These are phyloP conservation scores for Umbelopsis sp. DNA, from an alignment of 192 early-diverging fungal genomes.

Conservation along the genomic window DNA sequence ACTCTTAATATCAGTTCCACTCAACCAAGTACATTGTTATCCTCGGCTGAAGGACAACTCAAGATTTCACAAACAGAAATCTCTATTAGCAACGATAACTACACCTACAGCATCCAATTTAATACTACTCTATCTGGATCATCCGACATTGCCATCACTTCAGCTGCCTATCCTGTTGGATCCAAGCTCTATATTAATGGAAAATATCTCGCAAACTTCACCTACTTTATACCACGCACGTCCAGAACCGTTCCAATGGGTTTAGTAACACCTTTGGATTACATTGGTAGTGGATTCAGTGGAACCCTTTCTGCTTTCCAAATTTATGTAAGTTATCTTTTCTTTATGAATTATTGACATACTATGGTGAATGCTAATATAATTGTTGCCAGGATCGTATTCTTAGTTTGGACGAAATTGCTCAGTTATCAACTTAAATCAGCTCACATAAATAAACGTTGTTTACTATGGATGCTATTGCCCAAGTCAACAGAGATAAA, in stretches of 20 bases:
- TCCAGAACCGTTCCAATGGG: background rate
- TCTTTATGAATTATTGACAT: background rate
- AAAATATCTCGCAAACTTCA: conserved; percentile 10
- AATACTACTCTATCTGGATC: background rate
- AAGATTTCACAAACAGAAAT: background rate
- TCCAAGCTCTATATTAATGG: conserved; percentile 11
- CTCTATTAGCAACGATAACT: conserved; percentile 12
- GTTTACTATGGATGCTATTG: too few relatives aligned
- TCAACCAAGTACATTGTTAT: background rate
- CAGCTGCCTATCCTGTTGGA: background rate
- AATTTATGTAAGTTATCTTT: conserved; percentile 3
- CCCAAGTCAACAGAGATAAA: too few relatives aligned
- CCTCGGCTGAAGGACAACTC: background rate
- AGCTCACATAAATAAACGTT: too few relatives aligned
- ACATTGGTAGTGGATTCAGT: background rate
- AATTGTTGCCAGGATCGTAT: background rate
- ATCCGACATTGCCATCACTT: conserved; percentile 6
- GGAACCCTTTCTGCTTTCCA: background rate
- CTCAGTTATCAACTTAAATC: background rate
- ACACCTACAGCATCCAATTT: conserved; percentile 6
- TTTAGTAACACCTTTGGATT: conserved; percentile 6
- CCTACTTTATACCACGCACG: conserved; percentile 1
- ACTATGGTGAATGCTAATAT: too few relatives aligned
- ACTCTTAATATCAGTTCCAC: background rate
- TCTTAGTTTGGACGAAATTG: background rate